Conservation (phyloP, 257 asterid genomes). For the Petrea volubilis region DNA sequence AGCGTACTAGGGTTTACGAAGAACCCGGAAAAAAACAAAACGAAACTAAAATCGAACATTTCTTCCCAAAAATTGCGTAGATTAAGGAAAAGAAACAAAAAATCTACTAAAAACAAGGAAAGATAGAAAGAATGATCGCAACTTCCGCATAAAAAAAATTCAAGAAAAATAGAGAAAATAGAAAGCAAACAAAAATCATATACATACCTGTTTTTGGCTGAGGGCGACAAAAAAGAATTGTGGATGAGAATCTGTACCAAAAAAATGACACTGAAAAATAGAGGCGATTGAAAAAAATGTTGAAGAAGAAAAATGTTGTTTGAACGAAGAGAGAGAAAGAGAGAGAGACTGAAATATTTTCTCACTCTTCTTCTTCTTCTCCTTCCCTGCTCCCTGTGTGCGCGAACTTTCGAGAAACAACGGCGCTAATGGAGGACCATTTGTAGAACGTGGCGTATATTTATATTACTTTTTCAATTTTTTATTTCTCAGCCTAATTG, state of each 20-base stretch:
- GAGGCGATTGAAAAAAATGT: not conserved
- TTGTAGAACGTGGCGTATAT: not conserved
- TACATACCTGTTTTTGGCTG: constrained; percentile 28
- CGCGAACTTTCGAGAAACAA: constrained; percentile 22
- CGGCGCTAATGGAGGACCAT: constrained; percentile 17
- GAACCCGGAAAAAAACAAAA: not conserved
- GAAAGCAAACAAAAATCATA: not conserved
- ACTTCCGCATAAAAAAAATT: not conserved
- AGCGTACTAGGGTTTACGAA: constrained; percentile 39
- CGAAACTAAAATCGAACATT: not conserved
- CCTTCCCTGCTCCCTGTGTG: constrained; percentile 20
- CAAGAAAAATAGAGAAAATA: not conserved
- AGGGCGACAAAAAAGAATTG: not conserved
- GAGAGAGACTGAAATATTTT: constrained; percentile 7
- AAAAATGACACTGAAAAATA: too few species aligned
- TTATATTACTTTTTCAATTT: not conserved
- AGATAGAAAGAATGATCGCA: not conserved
- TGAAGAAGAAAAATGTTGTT: not conserved
- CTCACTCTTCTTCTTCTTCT: constrained; percentile 1
- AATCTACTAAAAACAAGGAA: not conserved
- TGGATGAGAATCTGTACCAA: too few species aligned
- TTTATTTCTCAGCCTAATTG: not conserved
- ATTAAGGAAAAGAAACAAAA: not conserved
- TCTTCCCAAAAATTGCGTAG: not conserved
- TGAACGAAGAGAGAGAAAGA: constrained; percentile 19